Conservation (phyloP, 352 stramenopile species). For the Globisporangium viniferum region DNA sequence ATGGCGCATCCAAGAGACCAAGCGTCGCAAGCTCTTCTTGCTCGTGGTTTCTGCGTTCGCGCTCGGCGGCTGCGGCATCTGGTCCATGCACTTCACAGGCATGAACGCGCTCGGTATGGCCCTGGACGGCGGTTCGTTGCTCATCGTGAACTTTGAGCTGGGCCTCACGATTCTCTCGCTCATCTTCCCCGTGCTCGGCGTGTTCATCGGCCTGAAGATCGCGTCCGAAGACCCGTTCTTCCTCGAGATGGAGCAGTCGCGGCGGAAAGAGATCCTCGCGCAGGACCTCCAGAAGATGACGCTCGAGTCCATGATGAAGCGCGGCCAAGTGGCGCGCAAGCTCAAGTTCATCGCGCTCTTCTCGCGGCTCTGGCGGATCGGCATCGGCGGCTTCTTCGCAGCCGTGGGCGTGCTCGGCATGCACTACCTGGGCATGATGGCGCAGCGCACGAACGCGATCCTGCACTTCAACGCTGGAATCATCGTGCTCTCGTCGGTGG, state of each 20-base stretch:
- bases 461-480: constrained; percentile 42
- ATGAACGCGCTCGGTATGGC: constrained; percentile 51
- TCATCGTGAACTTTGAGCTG: constrained; percentile 51
- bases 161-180: constrained; percentile 56
- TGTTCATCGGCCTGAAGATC: constrained; percentile 55
- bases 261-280: constrained; percentile 26
- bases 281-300: constrained; percentile 38
- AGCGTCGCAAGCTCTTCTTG: constrained; percentile 33
- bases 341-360: constrained; percentile 67
- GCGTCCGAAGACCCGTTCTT: constrained; percentile 63
- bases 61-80: constrained; percentile 64
- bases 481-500: constrained; percentile 43
- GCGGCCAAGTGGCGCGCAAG: constrained; percentile 33
- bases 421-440: constrained; percentile 77
- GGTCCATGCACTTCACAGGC: constrained; percentile 73
- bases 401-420: constrained; percentile 64
- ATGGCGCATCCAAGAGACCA: constrained; percentile 43
- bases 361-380: constrained; percentile 49
- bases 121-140: constrained; percentile 28
- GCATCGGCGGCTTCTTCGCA: constrained; percentile 43
- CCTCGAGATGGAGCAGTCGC: constrained; percentile 49
- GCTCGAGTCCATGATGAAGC: constrained; percentile 49
- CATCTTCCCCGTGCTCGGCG: constrained; percentile 45
- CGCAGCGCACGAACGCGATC: constrained; percentile 36
- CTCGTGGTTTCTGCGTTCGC: constrained; percentile 37